phyloP scores from a whole-genome alignment of 2,329 filamentous ascomycete genomes.

The Fusarium sp. region DNA sequence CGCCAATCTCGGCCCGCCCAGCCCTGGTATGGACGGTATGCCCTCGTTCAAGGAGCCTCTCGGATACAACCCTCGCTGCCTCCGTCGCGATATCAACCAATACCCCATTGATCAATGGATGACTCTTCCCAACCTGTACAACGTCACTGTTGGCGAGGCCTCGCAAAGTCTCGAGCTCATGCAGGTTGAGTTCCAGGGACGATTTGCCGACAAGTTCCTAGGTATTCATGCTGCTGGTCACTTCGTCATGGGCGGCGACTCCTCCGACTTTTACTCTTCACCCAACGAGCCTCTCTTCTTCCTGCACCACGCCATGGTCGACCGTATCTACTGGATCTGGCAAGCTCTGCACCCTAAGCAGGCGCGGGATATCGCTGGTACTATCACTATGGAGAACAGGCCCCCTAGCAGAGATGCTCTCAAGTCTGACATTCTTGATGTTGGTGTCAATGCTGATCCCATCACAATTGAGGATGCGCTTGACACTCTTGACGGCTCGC shows the following conservation, averaged over 20 bases:
- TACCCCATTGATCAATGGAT: constrained; percentile 8
- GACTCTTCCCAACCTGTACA: background rate
- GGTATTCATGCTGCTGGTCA: constrained; percentile 9
- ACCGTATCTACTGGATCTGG: constrained; percentile 16
- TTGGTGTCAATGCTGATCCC: background rate
- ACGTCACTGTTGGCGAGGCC: background rate
- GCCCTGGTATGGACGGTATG: constrained; percentile 9
- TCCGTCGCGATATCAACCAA: background rate
- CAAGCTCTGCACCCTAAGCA: constrained; percentile 8
- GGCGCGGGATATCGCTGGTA: constrained; percentile 6
- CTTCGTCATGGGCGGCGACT: constrained; percentile 7
- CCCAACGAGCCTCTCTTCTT: constrained; percentile 11
- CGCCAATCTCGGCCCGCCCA: constrained; percentile 2
- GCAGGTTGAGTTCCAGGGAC: constrained; percentile 12
- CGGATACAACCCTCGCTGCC: constrained; percentile 1
- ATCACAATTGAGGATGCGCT: constrained; percentile 1
- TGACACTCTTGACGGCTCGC: background rate
- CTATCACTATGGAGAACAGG: constrained; percentile 5
- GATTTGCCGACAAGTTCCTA: constrained; percentile 1
- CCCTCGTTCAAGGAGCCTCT: background rate
- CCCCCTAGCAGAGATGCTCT: constrained; percentile 6
- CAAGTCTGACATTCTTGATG: background rate
- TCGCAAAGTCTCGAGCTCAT: background rate
- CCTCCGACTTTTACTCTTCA: constrained; percentile 13
- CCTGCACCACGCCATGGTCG: constrained; percentile 14